Percentiles rank a stretch among this genome's conserved stretches.
Evolutionary conservation across 106 monocot species (phyloP).

Genomic region (Posidonia australis): DNA sequence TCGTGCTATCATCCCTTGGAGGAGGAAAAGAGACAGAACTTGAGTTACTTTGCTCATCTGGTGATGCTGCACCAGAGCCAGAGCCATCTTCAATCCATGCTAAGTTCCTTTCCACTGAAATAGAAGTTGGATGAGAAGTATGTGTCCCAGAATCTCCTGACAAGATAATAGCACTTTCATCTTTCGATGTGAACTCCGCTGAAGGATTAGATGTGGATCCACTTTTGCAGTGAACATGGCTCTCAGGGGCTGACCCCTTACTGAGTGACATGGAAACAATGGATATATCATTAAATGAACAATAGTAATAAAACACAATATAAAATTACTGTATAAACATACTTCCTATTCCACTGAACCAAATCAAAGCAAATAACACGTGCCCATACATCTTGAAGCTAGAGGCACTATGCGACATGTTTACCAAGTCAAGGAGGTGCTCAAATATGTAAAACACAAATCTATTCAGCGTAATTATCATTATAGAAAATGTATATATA

Average conservation of each 20-base stretch:
- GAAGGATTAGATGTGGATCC: conserved; percentile 15
- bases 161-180: background rate
- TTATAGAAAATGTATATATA: too few species aligned
- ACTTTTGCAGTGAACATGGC: conserved; percentile 7
- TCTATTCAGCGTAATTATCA: too few species aligned
- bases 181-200: background rate
- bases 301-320: background rate
- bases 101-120: background rate
- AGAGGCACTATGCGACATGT: too few species aligned
- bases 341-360: background rate
- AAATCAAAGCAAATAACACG: too few species aligned
- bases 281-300: background rate
- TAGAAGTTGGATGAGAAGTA: background rate
- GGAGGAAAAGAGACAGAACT: conserved; percentile 18
- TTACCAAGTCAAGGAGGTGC: too few species aligned
- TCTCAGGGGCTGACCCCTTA: conserved; percentile 5
- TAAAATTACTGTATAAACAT: background rate
- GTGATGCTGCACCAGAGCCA: conserved; percentile 13
- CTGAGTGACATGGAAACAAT: conserved; percentile 12
- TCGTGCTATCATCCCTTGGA: conserved; percentile 10
- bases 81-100: conserved; percentile 13
- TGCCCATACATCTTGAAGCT: too few species aligned
- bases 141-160: background rate
- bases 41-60: conserved; percentile 12
- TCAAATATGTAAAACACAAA: too few species aligned